These are phyloP conservation scores for Russula compacta DNA, from an alignment of 768 basidiomycete species.

Conservation along the genomic window DNA sequence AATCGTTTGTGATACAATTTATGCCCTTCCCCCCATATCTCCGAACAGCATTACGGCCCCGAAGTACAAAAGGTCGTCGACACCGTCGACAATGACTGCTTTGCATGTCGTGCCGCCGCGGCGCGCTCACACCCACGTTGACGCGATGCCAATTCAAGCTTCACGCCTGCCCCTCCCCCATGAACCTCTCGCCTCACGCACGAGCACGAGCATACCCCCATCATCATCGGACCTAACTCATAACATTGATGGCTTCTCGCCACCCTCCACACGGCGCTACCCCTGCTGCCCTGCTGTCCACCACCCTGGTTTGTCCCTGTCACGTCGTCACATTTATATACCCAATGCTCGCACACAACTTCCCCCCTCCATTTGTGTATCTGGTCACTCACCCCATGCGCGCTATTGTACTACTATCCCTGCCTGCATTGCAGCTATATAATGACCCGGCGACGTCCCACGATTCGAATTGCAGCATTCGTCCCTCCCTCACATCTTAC, in stretches of 20 bases:
- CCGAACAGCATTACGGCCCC: slow-evolving; percentile 48
- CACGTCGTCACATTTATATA: slow-evolving; percentile 17
- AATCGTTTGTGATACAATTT: too few relatives aligned
- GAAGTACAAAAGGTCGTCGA: slow-evolving; percentile 66
- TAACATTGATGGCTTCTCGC: neutral
- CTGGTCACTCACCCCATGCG: slow-evolving; percentile 1
- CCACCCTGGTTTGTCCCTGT: neutral
- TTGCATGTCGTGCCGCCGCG: slow-evolving; percentile 55
- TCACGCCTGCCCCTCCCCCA: neutral
- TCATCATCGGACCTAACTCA: slow-evolving; percentile 6
- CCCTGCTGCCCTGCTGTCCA: neutral
- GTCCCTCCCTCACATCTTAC: neutral
- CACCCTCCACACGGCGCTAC: slow-evolving; percentile 7
- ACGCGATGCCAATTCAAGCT: neutral
- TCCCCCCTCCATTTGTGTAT: slow-evolving; percentile 5
- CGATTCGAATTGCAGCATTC: slow-evolving; percentile 9
- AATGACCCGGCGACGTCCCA: slow-evolving; percentile 12
- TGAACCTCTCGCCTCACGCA: neutral
- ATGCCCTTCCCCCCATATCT: neutral
- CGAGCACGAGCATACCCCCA: slow-evolving; percentile 3
- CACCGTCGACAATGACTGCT: slow-evolving; percentile 62
- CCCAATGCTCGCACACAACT: slow-evolving; percentile 10
- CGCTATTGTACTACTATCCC: slow-evolving; percentile 15
- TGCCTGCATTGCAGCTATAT: slow-evolving; percentile 17
- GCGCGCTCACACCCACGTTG: slow-evolving; percentile 22